phyloP scores from a whole-genome alignment of 768 basidiomycete genomes.

The Mycena belliarum region DNA sequence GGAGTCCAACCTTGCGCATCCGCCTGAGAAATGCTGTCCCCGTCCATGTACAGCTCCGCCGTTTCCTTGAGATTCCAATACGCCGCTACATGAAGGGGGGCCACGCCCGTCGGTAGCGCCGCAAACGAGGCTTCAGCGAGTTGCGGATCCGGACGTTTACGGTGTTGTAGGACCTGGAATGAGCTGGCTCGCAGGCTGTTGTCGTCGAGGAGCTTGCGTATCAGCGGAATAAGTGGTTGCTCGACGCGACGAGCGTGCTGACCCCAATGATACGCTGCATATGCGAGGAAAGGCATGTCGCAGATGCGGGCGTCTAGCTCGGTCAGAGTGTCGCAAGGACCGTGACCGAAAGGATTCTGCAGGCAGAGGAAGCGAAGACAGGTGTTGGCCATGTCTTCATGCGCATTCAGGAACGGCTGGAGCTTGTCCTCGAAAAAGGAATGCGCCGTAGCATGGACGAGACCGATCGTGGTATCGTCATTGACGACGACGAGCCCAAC shows the following conservation, averaged over 20 bases:
- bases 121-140: conserved; percentile 14
- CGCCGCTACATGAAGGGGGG: conserved; percentile 10
- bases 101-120: conserved; percentile 8
- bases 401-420: conserved; percentile 7
- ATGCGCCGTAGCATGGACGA: conserved; percentile 13
- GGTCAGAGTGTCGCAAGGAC: conserved; percentile 3
- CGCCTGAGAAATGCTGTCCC: not conserved
- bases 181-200: conserved; percentile 3
- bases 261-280: conserved; percentile 15
- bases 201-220: conserved; percentile 3
- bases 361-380: conserved; percentile 13
- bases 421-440: conserved; percentile 3
- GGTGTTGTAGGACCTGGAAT: conserved; percentile 17
- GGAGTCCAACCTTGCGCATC: conserved; percentile 16
- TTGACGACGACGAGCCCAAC: conserved; percentile 12
- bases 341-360: not conserved
- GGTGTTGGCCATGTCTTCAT: conserved; percentile 14
- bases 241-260: conserved; percentile 12
- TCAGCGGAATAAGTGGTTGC: not conserved
- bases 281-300: conserved; percentile 11
- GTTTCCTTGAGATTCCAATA: conserved; percentile 14
- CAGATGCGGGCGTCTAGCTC: conserved; percentile 3
- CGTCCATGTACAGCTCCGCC: conserved; percentile 7
- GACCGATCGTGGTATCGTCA: conserved; percentile 1
- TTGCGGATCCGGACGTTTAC: conserved; percentile 1